phyloP scores from a whole-genome alignment of 2,329 filamentous ascomycete species.

The Neospermospora avenae region DNA sequence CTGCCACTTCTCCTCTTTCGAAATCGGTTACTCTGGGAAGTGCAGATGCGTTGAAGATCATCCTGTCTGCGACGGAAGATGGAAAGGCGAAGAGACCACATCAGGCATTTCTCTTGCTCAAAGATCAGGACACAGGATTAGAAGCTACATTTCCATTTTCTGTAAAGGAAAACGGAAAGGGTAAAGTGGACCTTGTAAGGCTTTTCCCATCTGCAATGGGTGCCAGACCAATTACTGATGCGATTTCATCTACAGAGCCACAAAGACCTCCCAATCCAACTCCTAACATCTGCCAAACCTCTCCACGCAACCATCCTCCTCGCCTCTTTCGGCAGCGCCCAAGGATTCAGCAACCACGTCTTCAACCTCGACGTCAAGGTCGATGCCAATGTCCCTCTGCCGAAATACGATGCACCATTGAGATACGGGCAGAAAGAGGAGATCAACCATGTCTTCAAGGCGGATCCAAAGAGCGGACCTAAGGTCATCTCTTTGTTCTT shows the following conservation, averaged over 20 bases:
- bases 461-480: conserved; percentile 76
- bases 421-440: conserved; percentile 81
- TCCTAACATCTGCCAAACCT: conserved; percentile 64
- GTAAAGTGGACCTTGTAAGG: conserved; percentile 77
- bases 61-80: conserved; percentile 76
- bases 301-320: conserved; percentile 80
- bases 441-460: conserved; percentile 88
- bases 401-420: conserved; percentile 62
- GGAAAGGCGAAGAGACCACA: conserved; percentile 80
- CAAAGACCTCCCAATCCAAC: conserved; percentile 82
- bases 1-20: conserved; percentile 42
- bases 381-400: conserved; percentile 58
- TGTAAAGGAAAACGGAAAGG: conserved; percentile 86
- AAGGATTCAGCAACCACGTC: conserved; percentile 62
- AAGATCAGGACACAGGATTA: conserved; percentile 69
- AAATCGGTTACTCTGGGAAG: conserved; percentile 62
- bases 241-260: conserved; percentile 58
- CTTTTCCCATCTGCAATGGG: neutral
- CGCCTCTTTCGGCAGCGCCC: conserved; percentile 76
- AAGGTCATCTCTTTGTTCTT: conserved; percentile 78
- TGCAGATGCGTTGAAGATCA: conserved; percentile 74
- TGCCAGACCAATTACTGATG: conserved; percentile 20
- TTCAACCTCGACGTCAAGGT: conserved; percentile 70
- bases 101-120: conserved; percentile 86
- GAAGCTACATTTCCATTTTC: conserved; percentile 84